Evolutionary conservation across 176 grass and related monocot genomes (phyloP).

Genomic region (Urochloa ruziziensis): DNA sequence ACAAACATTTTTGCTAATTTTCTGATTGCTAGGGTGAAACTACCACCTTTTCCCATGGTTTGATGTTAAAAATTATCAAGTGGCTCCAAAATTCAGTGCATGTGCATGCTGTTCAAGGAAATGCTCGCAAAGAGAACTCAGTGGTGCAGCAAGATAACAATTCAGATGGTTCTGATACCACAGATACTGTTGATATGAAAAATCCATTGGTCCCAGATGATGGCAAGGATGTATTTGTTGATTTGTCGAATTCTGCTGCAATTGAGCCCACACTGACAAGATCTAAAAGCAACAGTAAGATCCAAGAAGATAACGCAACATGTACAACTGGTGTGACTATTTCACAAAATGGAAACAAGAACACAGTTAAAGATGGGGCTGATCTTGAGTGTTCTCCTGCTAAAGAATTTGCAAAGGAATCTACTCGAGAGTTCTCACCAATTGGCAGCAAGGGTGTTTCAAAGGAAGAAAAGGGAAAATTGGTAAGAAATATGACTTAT

Average conservation of each 20-base stretch:
- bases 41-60: slow-evolving; percentile 88
- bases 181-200: slow-evolving; percentile 29
- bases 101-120: slow-evolving; percentile 39
- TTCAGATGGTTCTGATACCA: slow-evolving; percentile 31
- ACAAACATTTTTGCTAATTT: slow-evolving; percentile 31
- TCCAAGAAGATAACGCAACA: slow-evolving; percentile 30
- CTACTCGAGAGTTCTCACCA: slow-evolving; percentile 27
- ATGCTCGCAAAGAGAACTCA: slow-evolving; percentile 33
- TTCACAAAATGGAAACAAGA: slow-evolving; percentile 52
- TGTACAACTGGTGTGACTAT: slow-evolving; percentile 31
- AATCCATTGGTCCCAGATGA: slow-evolving; percentile 24
- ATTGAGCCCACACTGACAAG: slow-evolving; percentile 29
- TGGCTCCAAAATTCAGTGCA: slow-evolving; percentile 75
- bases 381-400: slow-evolving; percentile 23
- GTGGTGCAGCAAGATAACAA: slow-evolving; percentile 43
- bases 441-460: slow-evolving; percentile 20
- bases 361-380: slow-evolving; percentile 36
- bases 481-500: slow-evolving; percentile 48
- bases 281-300: slow-evolving; percentile 42
- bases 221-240: slow-evolving; percentile 35
- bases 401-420: slow-evolving; percentile 47
- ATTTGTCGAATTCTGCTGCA: slow-evolving; percentile 38
- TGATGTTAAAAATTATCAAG: slow-evolving; percentile 93
- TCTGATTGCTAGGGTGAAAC: slow-evolving; percentile 84
- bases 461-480: slow-evolving; percentile 45